Conservation (phyloP, 441 rosid genomes). For the Hura crepitans region DNA sequence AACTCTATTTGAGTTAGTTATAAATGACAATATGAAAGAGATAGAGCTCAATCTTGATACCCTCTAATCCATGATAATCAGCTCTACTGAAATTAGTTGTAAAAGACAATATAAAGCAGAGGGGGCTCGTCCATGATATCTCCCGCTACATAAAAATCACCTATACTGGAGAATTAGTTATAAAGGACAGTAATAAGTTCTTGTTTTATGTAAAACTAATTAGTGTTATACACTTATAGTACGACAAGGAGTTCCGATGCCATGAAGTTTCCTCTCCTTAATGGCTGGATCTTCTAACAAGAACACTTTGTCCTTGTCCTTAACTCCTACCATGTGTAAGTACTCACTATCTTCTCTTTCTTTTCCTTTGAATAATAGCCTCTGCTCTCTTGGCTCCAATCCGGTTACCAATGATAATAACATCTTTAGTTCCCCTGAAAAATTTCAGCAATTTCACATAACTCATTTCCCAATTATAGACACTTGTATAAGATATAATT, state of each 20-base stretch:
- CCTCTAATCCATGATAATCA: too few relatives aligned
- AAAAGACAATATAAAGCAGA: too few relatives aligned
- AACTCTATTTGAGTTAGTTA: too few relatives aligned
- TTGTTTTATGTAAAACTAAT: not conserved
- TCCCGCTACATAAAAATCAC: too few relatives aligned
- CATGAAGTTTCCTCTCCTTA: slow-evolving; percentile 64
- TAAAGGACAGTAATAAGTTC: not conserved
- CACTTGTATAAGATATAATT: too few relatives aligned
- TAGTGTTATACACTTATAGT: slow-evolving; percentile 48
- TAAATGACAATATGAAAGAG: too few relatives aligned
- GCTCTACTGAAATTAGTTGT: too few relatives aligned
- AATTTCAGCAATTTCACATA: not conserved
- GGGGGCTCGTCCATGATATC: too few relatives aligned
- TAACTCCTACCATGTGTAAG: slow-evolving; percentile 89
- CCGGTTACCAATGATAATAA: slow-evolving; percentile 54
- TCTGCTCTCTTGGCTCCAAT: slow-evolving; percentile 72
- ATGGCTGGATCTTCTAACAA: slow-evolving; percentile 79
- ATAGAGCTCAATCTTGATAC: too few relatives aligned
- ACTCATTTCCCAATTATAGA: too few relatives aligned
- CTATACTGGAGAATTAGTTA: slow-evolving; percentile 1
- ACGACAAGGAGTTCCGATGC: slow-evolving; percentile 32
- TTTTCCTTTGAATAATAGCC: slow-evolving; percentile 76
- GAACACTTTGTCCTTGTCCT: slow-evolving; percentile 73
- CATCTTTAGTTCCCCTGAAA: slow-evolving; percentile 70
- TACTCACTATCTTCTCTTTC: slow-evolving; percentile 71